Percentiles rank a stretch among this genome's conserved stretches.
phyloP scores from a whole-genome alignment of 805 yeast genomes.

The Ogataea methylovora region DNA sequence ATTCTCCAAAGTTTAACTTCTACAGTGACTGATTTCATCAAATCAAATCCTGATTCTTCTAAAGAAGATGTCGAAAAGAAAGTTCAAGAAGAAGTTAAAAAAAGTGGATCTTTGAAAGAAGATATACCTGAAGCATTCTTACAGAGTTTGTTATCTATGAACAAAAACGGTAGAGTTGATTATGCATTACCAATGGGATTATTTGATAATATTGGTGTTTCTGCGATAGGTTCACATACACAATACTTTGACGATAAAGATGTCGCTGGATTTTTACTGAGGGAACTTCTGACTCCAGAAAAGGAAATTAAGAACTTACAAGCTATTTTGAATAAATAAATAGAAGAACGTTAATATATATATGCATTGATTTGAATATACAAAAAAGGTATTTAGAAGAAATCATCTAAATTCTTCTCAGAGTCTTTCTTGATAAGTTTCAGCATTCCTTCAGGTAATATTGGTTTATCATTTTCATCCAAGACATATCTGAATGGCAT shows the following conservation, averaged over 20 bases:
- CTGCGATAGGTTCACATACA: conserved; percentile 83
- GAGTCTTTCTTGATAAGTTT: conserved; percentile 79
- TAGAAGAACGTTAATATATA: neutral
- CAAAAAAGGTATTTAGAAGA: conserved; percentile 24
- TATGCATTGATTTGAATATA: too few relatives aligned
- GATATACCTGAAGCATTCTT: conserved; percentile 24
- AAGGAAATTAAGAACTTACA: neutral
- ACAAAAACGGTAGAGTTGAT: conserved; percentile 75
- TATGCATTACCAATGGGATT: conserved; percentile 71
- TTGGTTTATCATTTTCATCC: conserved; percentile 59
- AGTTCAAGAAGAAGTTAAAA: conserved; percentile 5
- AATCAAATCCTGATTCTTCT: neutral
- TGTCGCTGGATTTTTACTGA: conserved; percentile 70
- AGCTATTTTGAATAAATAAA: neutral
- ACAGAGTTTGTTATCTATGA: conserved; percentile 37
- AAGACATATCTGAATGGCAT: conserved; percentile 94
- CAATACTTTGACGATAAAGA: conserved; percentile 84
- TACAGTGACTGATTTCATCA: neutral
- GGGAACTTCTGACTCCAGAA: conserved; percentile 33
- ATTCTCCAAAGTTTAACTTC: conserved; percentile 2
- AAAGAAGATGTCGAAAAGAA: neutral
- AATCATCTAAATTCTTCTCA: conserved; percentile 72
- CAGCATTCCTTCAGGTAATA: conserved; percentile 88
- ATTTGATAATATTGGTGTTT: conserved; percentile 69
- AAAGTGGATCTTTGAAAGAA: conserved; percentile 10